Conservation (phyloP, 805 yeast genomes). For the Candida anglica region DNA sequence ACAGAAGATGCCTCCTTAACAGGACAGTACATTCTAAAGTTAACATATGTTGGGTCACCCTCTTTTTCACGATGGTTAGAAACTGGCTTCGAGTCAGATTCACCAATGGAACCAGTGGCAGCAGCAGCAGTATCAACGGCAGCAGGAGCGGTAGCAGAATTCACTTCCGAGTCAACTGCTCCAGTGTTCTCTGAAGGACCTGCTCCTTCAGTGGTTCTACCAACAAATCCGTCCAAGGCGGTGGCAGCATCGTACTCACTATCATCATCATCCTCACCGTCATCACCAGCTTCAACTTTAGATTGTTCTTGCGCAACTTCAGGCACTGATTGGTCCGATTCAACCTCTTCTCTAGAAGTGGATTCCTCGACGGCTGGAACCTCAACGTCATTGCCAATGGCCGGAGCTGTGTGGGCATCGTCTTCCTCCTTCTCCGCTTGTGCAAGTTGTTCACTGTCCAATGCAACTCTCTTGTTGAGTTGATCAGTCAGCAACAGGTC, state of each 20-base stretch:
- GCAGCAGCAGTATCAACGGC: slow-evolving; percentile 2
- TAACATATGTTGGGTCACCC: slow-evolving; percentile 58
- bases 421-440: slow-evolving; percentile 39
- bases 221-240: too few relatives aligned
- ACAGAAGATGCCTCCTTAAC: slow-evolving; percentile 72
- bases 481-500: slow-evolving; percentile 42
- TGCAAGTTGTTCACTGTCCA: slow-evolving; percentile 57
- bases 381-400: slow-evolving; percentile 11
- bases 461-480: slow-evolving; percentile 63
- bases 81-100: slow-evolving; percentile 24
- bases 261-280: background rate
- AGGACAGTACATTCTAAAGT: slow-evolving; percentile 69
- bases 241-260: slow-evolving; percentile 2
- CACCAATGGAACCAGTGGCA: background rate
- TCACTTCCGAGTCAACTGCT: background rate
- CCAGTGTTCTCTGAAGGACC: slow-evolving; percentile 1
- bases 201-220: too few relatives aligned
- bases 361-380: slow-evolving; percentile 2
- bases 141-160: slow-evolving; percentile 1
- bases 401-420: slow-evolving; percentile 40
- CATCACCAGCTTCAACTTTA: background rate
- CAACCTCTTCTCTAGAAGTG: slow-evolving; percentile 1
- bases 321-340: slow-evolving; percentile 3
- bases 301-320: background rate
- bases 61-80: slow-evolving; percentile 38